These are phyloP conservation scores for Aspergillus sojae DNA, from an alignment of 2,329 filamentous ascomycete species.

Conservation along the genomic window DNA sequence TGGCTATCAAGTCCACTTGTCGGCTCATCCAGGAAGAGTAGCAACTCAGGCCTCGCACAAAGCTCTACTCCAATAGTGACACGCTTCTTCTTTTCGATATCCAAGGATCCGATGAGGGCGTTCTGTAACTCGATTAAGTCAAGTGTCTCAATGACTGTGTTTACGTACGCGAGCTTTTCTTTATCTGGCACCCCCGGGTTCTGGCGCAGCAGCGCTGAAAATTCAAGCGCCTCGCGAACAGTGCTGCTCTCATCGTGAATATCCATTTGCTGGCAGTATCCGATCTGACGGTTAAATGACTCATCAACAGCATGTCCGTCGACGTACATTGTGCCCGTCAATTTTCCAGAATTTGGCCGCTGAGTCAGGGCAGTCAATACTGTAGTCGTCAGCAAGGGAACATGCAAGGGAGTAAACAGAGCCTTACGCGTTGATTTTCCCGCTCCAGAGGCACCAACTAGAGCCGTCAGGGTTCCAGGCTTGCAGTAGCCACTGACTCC, in stretches of 20 bases:
- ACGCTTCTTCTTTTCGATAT: constrained; percentile 68
- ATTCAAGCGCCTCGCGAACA: constrained; percentile 66
- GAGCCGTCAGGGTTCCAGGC: constrained; percentile 73
- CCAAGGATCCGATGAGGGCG: constrained; percentile 62
- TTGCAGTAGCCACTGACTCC: constrained; percentile 73
- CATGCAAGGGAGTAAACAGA: neutral
- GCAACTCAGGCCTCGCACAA: constrained; percentile 64
- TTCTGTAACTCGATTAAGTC: constrained; percentile 64
- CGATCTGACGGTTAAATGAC: constrained; percentile 67
- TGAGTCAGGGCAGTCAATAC: constrained; percentile 73
- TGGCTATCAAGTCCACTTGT: constrained; percentile 67
- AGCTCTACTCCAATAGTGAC: constrained; percentile 71
- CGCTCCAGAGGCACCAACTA: constrained; percentile 75
- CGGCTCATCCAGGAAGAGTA: constrained; percentile 70
- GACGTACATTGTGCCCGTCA: constrained; percentile 65
- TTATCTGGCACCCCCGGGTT: constrained; percentile 49
- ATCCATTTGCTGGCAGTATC: constrained; percentile 70
- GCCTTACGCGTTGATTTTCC: constrained; percentile 59
- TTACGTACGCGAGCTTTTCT: constrained; percentile 65
- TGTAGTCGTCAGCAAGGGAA: constrained; percentile 40
- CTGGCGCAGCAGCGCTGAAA: constrained; percentile 64
- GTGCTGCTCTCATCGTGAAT: constrained; percentile 68
- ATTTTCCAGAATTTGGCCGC: constrained; percentile 63
- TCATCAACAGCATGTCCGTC: constrained; percentile 60
- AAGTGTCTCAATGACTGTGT: constrained; percentile 62